These are phyloP conservation scores for Calonectria pseudoreteaudii DNA, from an alignment of 2,329 filamentous ascomycete species.

Conservation along the genomic window DNA sequence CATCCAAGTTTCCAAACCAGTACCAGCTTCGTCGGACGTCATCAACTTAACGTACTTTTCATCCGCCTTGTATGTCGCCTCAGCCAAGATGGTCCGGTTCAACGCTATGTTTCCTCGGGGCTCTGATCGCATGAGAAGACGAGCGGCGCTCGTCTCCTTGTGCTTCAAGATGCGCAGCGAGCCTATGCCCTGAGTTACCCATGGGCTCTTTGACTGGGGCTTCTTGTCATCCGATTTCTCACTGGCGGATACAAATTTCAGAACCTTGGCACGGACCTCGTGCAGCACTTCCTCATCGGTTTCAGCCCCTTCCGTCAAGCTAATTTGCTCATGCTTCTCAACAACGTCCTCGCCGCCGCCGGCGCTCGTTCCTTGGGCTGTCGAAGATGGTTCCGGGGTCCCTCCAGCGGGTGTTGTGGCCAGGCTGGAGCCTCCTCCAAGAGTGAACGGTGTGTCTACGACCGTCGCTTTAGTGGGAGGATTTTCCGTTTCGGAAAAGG, in stretches of 20 bases:
- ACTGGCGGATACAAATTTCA: constrained; percentile 67
- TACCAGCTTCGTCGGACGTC: constrained; percentile 68
- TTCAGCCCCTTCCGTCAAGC: constrained; percentile 75
- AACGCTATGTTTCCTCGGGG: constrained; percentile 79
- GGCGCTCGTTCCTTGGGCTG: constrained; percentile 55
- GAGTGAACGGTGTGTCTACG: constrained; percentile 66
- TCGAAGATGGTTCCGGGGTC: constrained; percentile 67
- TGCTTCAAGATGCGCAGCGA: constrained; percentile 79
- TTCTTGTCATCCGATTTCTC: constrained; percentile 60
- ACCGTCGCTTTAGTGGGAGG: constrained; percentile 59
- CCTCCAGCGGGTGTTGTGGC: constrained; percentile 70
- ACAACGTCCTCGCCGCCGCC: constrained; percentile 59
- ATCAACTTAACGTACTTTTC: constrained; percentile 71
- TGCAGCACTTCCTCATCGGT: constrained; percentile 78
- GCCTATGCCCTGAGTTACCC: constrained; percentile 78
- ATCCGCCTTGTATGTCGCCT: constrained; percentile 71
- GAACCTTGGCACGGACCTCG: constrained; percentile 77
- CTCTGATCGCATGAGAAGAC: constrained; percentile 80
- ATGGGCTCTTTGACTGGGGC: constrained; percentile 66
- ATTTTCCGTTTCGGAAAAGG: constrained; percentile 56
- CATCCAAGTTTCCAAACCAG: constrained; percentile 76
- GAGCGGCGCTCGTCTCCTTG: constrained; percentile 73
- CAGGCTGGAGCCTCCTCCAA: constrained; percentile 70
- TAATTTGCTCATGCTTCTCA: constrained; percentile 75
- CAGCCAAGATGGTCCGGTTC: constrained; percentile 74